Evolutionary conservation across 2,329 filamentous ascomycete genomes (phyloP).

Genomic region (Rasamsonia emersonii): DNA sequence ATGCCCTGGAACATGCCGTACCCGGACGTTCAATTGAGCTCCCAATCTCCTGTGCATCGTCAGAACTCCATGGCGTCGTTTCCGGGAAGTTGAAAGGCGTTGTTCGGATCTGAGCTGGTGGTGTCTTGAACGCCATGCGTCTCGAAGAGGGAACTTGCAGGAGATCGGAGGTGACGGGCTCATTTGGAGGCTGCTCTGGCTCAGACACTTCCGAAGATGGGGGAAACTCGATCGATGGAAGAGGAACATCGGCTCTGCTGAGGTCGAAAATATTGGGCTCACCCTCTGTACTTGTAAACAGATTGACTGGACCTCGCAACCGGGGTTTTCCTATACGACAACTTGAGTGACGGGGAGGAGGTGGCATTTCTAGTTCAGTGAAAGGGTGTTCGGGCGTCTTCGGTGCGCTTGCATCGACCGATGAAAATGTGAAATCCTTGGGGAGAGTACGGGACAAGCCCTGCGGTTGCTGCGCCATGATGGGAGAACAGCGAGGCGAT

Average conservation of each 20-base stretch:
- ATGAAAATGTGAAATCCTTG: conserved; percentile 39
- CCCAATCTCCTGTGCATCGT: conserved; percentile 24
- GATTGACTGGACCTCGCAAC: conserved; percentile 28
- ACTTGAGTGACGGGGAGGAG: conserved; percentile 36
- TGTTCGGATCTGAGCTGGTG: conserved; percentile 36
- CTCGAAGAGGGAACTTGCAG: conserved; percentile 32
- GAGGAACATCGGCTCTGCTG: conserved; percentile 28
- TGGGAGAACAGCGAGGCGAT: conserved; percentile 6
- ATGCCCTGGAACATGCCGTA: conserved; percentile 51
- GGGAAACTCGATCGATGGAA: conserved; percentile 36
- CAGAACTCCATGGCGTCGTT: conserved; percentile 22
- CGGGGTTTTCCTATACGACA: conserved; percentile 33
- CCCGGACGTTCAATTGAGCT: conserved; percentile 45
- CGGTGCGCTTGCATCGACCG: conserved; percentile 25
- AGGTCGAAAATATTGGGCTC: conserved; percentile 26
- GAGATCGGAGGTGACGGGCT: conserved; percentile 23
- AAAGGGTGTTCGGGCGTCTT: conserved; percentile 36
- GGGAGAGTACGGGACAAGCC: conserved; percentile 38
- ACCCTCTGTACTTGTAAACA: conserved; percentile 24
- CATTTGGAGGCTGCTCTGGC: conserved; percentile 16
- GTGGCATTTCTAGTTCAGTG: conserved; percentile 32
- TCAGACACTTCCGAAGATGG: conserved; percentile 18
- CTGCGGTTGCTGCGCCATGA: conserved; percentile 31
- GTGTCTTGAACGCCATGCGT: conserved; percentile 34
- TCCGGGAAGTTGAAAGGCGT: conserved; percentile 23